Evolutionary conservation across 78 protist genomes (phyloP).

Genomic region (Carpediemonas membranifera): DNA sequence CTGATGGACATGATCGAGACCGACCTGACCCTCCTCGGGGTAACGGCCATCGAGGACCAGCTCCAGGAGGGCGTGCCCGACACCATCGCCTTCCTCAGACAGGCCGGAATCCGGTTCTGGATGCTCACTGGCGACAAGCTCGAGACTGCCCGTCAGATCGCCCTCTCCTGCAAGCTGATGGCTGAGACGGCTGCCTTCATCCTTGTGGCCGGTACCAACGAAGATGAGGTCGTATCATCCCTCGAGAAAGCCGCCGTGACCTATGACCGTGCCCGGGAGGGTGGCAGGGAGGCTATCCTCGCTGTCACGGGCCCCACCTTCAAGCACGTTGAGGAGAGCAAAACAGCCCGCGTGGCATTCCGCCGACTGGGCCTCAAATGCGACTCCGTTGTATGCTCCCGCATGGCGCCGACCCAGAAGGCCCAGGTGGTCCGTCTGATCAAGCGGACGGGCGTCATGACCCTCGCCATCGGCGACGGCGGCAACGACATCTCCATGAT

Average conservation of each 20-base stretch:
- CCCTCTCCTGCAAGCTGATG: conserved; percentile 62
- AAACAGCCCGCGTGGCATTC: too few relatives aligned
- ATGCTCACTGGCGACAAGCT: conserved; percentile 93
- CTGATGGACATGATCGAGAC: conserved; percentile 26
- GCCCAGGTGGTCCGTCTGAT: conserved; percentile 37
- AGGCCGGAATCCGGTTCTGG: conserved; percentile 55
- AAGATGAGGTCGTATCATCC: neutral
- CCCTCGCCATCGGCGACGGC: conserved; percentile 90
- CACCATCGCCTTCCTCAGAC: conserved; percentile 34
- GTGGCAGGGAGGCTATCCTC: too few relatives aligned
- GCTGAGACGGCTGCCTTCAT: neutral
- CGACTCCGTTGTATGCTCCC: conserved; percentile 34
- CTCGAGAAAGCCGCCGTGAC: neutral
- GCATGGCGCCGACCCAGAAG: conserved; percentile 75
- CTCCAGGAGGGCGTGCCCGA: conserved; percentile 77
- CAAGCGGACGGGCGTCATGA: conserved; percentile 2
- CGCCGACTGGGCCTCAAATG: too few relatives aligned
- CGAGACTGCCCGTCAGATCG: conserved; percentile 91
- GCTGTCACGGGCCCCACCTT: too few relatives aligned
- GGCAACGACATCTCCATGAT: conserved; percentile 96
- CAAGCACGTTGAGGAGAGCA: too few relatives aligned
- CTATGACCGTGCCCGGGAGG: neutral
- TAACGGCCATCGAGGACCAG: conserved; percentile 81
- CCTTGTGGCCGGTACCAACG: neutral
- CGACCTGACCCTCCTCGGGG: conserved; percentile 51